Evolutionary conservation across 805 yeast species (phyloP).

Genomic region (Danielia oregonensis): DNA sequence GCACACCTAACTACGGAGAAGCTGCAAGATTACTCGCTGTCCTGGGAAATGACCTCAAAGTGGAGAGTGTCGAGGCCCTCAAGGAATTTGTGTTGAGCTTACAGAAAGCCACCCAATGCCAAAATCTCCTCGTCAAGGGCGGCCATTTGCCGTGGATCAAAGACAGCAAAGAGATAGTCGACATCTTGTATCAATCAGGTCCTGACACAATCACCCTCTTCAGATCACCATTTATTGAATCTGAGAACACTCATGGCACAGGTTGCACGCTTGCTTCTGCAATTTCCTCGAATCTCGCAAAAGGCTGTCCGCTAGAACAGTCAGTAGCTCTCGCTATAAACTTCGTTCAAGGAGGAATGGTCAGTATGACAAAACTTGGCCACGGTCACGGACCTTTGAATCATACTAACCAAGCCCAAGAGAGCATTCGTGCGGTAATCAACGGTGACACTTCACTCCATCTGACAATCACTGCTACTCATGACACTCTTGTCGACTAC

Average conservation of each 20-base stretch:
- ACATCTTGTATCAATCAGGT: constrained; percentile 48
- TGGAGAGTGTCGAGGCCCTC: constrained; percentile 34
- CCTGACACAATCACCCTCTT: constrained; percentile 37
- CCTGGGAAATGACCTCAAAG: constrained; percentile 12
- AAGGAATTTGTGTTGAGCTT: constrained; percentile 20
- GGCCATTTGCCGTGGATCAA: constrained; percentile 60
- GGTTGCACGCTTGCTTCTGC: constrained; percentile 87
- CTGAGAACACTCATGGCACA: constrained; percentile 77
- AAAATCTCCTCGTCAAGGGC: constrained; percentile 68
- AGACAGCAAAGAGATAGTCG: constrained; percentile 35
- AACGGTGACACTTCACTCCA: too few species aligned
- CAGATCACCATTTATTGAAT: constrained; percentile 41
- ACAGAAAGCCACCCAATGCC: constrained; percentile 33
- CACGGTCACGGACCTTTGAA: constrained; percentile 73
- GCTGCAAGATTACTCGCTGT: constrained; percentile 42
- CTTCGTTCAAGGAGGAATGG: constrained; percentile 65
- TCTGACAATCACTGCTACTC: too few species aligned
- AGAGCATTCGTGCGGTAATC: constrained; percentile 6
- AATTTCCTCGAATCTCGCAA: constrained; percentile 71
- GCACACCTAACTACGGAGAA: constrained; percentile 77
- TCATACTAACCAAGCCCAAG: constrained; percentile 42
- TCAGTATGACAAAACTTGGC: constrained; percentile 41
- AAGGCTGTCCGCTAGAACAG: constrained; percentile 40
- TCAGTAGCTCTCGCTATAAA: constrained; percentile 57
- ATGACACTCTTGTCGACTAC: constrained; percentile 38